These are phyloP conservation scores for Eutypa lata DNA, from an alignment of 2,329 filamentous ascomycete species.

Conservation along the genomic window DNA sequence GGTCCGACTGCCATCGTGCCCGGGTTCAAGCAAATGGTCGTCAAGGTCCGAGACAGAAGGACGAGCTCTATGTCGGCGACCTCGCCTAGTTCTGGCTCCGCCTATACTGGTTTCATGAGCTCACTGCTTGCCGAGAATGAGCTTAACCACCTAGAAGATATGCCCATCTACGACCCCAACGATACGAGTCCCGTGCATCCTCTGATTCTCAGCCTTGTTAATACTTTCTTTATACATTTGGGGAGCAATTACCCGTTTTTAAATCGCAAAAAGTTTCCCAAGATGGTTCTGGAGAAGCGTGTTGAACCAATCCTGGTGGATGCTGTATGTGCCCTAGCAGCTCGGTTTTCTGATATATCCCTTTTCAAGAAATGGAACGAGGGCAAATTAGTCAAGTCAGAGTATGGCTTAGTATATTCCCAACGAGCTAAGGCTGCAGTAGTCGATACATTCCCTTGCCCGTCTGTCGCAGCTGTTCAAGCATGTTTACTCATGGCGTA, in stretches of 20 bases:
- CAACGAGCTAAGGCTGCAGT: slow-evolving; percentile 80
- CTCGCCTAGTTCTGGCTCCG: slow-evolving; percentile 42
- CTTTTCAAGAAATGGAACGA: slow-evolving; percentile 49
- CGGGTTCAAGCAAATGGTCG: slow-evolving; percentile 90
- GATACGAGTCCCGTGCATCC: slow-evolving; percentile 69
- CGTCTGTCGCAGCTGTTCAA: slow-evolving; percentile 79
- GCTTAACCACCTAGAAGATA: slow-evolving; percentile 43
- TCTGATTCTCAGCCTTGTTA: slow-evolving; percentile 72
- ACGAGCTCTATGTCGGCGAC: slow-evolving; percentile 57
- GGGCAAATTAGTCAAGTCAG: slow-evolving; percentile 52
- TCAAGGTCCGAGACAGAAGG: slow-evolving; percentile 66
- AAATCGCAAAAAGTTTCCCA: slow-evolving; percentile 67
- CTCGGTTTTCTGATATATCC: slow-evolving; percentile 70
- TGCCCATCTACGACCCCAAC: slow-evolving; percentile 74
- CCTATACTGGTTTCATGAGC: slow-evolving; percentile 33
- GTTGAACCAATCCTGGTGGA: slow-evolving; percentile 84
- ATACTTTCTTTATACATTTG: slow-evolving; percentile 77
- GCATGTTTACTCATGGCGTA: slow-evolving; percentile 82
- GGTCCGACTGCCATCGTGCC: slow-evolving; percentile 88
- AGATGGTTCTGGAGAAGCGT: slow-evolving; percentile 75
- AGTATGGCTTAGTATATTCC: slow-evolving; percentile 75
- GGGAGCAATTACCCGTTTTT: slow-evolving; percentile 86
- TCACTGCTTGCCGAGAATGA: slow-evolving; percentile 42
- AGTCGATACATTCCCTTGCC: slow-evolving; percentile 78
- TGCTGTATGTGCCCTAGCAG: slow-evolving; percentile 77